A percentile compares a stretch with the other conserved stretches of the same genome.
phyloP scores from a whole-genome alignment of 768 basidiomycete genomes.

The Naganishia randhawae region DNA sequence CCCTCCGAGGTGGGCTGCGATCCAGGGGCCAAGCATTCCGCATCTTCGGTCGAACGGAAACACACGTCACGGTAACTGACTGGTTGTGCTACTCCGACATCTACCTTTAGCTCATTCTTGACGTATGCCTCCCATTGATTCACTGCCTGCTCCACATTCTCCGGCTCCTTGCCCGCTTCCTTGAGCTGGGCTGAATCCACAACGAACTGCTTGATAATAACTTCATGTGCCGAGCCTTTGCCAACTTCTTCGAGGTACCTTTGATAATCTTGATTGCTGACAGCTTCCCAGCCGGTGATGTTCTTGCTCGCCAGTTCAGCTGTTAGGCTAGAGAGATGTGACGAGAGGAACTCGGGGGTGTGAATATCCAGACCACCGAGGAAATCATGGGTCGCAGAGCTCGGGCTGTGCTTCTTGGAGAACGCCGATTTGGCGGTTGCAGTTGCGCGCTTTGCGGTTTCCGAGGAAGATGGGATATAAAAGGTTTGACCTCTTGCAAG shows the following conservation, averaged over 20 bases:
- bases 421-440: neutral
- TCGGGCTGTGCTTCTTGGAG: conserved; percentile 19
- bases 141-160: conserved; percentile 31
- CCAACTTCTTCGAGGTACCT: conserved; percentile 1
- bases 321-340: conserved; percentile 1
- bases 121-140: conserved; percentile 43
- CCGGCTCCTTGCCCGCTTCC: conserved; percentile 28
- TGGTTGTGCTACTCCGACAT: conserved; percentile 32
- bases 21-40: neutral
- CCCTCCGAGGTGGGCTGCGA: neutral
- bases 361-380: conserved; percentile 4
- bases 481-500: neutral
- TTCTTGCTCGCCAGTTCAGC: conserved; percentile 15
- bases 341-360: conserved; percentile 9
- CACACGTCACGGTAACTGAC: conserved; percentile 44
- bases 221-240: conserved; percentile 27
- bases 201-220: conserved; percentile 73
- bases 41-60: conserved; percentile 16
- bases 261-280: conserved; percentile 7
- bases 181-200: conserved; percentile 52
- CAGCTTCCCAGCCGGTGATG: conserved; percentile 8
- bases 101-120: conserved; percentile 37
- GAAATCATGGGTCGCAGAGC: conserved; percentile 10
- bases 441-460: conserved; percentile 7
- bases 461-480: conserved; percentile 20